Conservation (phyloP, 2,329 filamentous ascomycete species). For the Hypoxylon sp. region DNA sequence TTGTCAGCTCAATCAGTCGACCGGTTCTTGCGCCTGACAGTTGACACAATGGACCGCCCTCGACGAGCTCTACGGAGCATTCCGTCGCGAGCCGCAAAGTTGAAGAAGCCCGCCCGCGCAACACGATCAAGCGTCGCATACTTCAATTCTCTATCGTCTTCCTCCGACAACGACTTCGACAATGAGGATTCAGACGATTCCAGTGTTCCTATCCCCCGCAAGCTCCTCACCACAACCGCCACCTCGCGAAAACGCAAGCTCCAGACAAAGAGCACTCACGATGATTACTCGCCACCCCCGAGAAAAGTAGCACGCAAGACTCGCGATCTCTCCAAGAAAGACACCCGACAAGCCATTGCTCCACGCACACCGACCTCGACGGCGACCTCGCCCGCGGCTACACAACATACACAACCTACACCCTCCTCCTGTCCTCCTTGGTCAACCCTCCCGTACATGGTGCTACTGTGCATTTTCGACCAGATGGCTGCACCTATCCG, state of each 20-base stretch:
- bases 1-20: slow-evolving; percentile 19
- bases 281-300: slow-evolving; percentile 17
- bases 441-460: slow-evolving; percentile 71
- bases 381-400: slow-evolving; percentile 12
- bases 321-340: slow-evolving; percentile 1
- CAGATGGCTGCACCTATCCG: slow-evolving; percentile 74
- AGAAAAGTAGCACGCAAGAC: slow-evolving; percentile 27
- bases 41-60: slow-evolving; percentile 50
- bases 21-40: slow-evolving; percentile 36
- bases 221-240: not conserved
- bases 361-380: slow-evolving; percentile 26
- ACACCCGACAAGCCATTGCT: not conserved
- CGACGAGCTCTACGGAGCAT: slow-evolving; percentile 48
- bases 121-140: slow-evolving; percentile 46
- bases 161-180: slow-evolving; percentile 35
- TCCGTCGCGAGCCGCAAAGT: slow-evolving; percentile 52
- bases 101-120: slow-evolving; percentile 47
- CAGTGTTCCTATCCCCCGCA: slow-evolving; percentile 14
- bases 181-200: slow-evolving; percentile 10
- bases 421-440: slow-evolving; percentile 68
- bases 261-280: slow-evolving; percentile 32
- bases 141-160: slow-evolving; percentile 37
- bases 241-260: slow-evolving; percentile 36
- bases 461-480: slow-evolving; percentile 78
- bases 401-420: slow-evolving; percentile 52